Conservation (phyloP, 129 eudicot genomes). For the Sambucus nigra region DNA sequence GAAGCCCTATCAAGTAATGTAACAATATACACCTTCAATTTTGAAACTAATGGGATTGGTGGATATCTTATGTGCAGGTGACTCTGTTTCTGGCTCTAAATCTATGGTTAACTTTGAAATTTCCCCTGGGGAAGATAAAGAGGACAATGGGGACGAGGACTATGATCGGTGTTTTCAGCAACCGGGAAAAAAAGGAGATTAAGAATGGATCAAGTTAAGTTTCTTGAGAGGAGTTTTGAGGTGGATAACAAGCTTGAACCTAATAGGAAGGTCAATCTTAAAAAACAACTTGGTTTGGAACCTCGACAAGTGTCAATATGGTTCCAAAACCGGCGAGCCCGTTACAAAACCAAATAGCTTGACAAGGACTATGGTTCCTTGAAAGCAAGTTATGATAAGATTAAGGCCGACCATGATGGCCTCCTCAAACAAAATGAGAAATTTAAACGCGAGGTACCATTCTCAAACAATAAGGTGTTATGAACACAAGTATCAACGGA, state of each 20-base stretch:
- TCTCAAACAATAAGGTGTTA: no score
- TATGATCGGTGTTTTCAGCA: constrained; percentile 33
- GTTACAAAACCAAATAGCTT: constrained; percentile 68
- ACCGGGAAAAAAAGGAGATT: constrained; percentile 73
- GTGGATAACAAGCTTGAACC: constrained; percentile 88
- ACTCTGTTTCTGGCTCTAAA: constrained; percentile 22
- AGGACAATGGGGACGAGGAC: constrained; percentile 47
- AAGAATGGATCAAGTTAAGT: constrained; percentile 44
- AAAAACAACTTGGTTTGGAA: constrained; percentile 72
- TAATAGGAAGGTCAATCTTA: constrained; percentile 65
- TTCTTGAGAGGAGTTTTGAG: constrained; percentile 72
- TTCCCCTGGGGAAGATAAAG: constrained; percentile 31
- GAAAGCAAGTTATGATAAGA: constrained; percentile 56
- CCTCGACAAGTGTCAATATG: constrained; percentile 91
- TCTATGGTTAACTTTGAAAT: constrained; percentile 25
- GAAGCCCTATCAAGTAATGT: no score
- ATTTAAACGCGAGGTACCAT: constrained; percentile 66
- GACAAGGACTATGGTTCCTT: constrained; percentile 67
- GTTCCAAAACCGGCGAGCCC: constrained; percentile 86
- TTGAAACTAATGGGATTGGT: no score
- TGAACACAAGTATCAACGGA: no score
- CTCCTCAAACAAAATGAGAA: constrained; percentile 50
- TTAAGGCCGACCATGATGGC: constrained; percentile 46
- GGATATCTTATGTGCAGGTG: background rate
- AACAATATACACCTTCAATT: no score